These are phyloP conservation scores for Verbascum thapsus DNA, from an alignment of 257 asterid species.

Conservation along the genomic window DNA sequence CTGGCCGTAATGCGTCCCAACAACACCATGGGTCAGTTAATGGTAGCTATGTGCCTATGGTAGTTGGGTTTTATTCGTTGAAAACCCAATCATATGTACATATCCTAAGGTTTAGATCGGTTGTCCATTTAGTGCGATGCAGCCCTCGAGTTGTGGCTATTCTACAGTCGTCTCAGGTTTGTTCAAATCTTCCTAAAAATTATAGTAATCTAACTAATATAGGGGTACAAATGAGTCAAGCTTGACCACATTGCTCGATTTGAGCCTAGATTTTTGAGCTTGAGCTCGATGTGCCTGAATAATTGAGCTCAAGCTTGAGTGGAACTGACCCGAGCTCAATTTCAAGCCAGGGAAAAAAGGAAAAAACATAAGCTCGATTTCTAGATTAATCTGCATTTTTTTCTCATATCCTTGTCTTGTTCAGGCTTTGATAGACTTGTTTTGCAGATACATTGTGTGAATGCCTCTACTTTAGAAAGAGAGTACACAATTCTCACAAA, in stretches of 20 bases:
- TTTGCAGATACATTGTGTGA: conserved; percentile 75
- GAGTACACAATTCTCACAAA: conserved; percentile 78
- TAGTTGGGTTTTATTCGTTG: conserved; percentile 86
- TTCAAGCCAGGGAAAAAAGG: too few relatives aligned
- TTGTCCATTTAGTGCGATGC: conserved; percentile 81
- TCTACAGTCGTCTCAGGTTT: conserved; percentile 87
- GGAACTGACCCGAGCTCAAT: too few relatives aligned
- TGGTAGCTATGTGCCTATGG: conserved; percentile 60
- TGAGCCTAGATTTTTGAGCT: too few relatives aligned
- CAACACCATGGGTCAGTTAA: conserved; percentile 40
- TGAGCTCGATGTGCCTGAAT: too few relatives aligned
- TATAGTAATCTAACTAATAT: too few relatives aligned
- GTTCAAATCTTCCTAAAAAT: conserved; percentile 9
- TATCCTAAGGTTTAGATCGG: conserved; percentile 74
- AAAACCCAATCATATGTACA: conserved; percentile 79
- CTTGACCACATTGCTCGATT: too few relatives aligned
- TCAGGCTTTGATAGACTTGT: conserved; percentile 20
- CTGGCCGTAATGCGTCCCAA: too few relatives aligned
- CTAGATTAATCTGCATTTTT: conserved; percentile 21
- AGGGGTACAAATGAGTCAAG: too few relatives aligned
- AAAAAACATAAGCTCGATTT: too few relatives aligned
- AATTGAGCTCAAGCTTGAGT: too few relatives aligned
- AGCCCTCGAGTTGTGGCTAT: conserved; percentile 79
- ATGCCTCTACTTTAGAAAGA: conserved; percentile 75
- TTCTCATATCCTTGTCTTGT: neutral